Percentiles rank a stretch among this genome's conserved stretches.
phyloP scores from a whole-genome alignment of 1,139 yeast genomes.

The Ogataea hybrid region DNA sequence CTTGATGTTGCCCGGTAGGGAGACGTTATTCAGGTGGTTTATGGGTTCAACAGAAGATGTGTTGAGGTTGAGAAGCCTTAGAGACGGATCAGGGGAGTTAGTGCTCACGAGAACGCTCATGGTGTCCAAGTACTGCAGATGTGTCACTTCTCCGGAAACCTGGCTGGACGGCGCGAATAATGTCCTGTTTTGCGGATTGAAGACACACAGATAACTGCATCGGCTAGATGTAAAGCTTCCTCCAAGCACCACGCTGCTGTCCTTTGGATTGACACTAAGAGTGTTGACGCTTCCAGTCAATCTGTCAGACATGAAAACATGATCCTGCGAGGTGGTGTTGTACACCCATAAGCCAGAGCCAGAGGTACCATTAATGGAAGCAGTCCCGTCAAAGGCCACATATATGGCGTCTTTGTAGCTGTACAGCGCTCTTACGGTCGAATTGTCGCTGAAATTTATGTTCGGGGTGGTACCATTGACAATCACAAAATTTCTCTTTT shows the following conservation, averaged over 20 bases:
- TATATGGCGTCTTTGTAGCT: constrained; percentile 44
- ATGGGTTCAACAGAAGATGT: constrained; percentile 18
- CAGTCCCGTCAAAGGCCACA: constrained; percentile 53
- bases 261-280: constrained; percentile 26
- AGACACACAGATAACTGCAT: constrained; percentile 68
- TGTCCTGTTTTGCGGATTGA: constrained; percentile 48
- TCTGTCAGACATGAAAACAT: constrained; percentile 14
- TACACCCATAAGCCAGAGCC: constrained; percentile 21
- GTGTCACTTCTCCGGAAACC: constrained; percentile 52
- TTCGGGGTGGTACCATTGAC: constrained; percentile 31
- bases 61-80: constrained; percentile 26
- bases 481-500: constrained; percentile 40
- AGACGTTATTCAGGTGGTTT: constrained; percentile 6
- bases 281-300: constrained; percentile 23
- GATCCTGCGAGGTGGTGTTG: constrained; percentile 10
- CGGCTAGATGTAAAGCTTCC: constrained; percentile 62
- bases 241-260: constrained; percentile 54
- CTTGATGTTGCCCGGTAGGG: constrained; percentile 23
- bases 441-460: constrained; percentile 39
- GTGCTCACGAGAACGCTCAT: constrained; percentile 64
- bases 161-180: constrained; percentile 52
- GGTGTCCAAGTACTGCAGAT: constrained; percentile 50
- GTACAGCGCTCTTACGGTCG: constrained; percentile 42
- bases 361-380: constrained; percentile 28
- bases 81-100: constrained; percentile 28